phyloP scores from a whole-genome alignment of 179 eudicot species.

The Heliamphora pulchella region DNA sequence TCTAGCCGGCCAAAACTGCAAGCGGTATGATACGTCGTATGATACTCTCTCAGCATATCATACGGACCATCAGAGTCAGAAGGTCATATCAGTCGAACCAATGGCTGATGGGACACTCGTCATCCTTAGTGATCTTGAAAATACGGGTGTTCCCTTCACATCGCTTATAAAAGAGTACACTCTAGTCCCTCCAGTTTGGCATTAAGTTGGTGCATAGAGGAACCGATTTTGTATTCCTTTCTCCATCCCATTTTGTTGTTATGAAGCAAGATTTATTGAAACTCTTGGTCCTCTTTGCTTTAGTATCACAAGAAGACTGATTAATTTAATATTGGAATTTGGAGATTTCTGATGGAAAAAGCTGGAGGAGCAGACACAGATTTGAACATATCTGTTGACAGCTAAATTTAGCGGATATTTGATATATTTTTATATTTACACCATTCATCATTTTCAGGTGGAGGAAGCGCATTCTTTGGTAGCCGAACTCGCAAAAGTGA shows the following conservation, averaged over 20 bases:
- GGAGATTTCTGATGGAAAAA: not conserved
- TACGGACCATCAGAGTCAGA: too few relatives aligned
- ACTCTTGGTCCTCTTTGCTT: not conserved
- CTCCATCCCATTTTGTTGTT: not conserved
- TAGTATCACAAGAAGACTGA: not conserved
- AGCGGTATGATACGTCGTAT: too few relatives aligned
- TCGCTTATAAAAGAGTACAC: too few relatives aligned
- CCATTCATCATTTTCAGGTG: conserved; percentile 37
- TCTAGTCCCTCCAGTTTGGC: not conserved
- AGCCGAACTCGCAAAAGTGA: conserved; percentile 56
- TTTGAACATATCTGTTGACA: not conserved
- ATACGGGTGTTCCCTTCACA: too few relatives aligned
- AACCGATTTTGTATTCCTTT: not conserved
- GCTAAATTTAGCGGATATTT: not conserved
- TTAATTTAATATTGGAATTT: not conserved
- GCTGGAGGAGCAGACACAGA: not conserved
- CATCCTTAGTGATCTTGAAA: too few relatives aligned
- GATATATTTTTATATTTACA: not conserved
- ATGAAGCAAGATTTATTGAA: not conserved
- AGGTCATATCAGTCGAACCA: too few relatives aligned
- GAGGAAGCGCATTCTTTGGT: conserved; percentile 65
- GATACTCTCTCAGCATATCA: too few relatives aligned
- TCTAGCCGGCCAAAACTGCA: too few relatives aligned
- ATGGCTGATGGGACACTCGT: too few relatives aligned
- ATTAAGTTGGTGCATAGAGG: not conserved